Base-by-base conservation (phyloP, 1,139 yeast genomes). In the Yueomyces sp. region DNA sequence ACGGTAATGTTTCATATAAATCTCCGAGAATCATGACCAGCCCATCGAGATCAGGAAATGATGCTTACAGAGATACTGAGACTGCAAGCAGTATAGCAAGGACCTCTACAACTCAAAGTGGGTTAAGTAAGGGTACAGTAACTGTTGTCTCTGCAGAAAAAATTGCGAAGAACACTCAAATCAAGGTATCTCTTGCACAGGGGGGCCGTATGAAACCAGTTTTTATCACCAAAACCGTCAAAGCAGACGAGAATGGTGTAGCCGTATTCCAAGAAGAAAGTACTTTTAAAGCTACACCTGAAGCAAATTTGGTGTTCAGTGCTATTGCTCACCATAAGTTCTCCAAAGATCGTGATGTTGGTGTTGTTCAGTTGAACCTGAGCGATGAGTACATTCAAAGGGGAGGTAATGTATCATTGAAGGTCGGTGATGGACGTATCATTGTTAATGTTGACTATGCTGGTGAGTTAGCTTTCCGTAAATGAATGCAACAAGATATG, bases 311-410 rank as follows among this genome's bases (percentile, higher is more conserved):
- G 40, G 64, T 75, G 4, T 73, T 89, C 54, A 67, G 69, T 36
- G 73, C 84, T 12, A 69, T 75, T 41, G 79, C 81, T 41, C 82
- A 77, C 57, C 94, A 83, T 60, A 73, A 77, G 3, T 73, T 89
- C 52, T 91, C 95, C 38, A 78, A 82, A 55, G 79, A 75, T 49
- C 69, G 69, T 38, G 82, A 76, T 42, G 49, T 86, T 41, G 95
- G 84, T 12, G 70, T 69, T 42, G 78, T 76, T 4, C 61, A 60
- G 44, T 42, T 60, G 7, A 48, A 52, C 26, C 42, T 61, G 36
- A 49, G 47, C n/a, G 62, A 59, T 37, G 57, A 62, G 4, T 57
- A 55, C 37, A 49, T 61, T 3, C 54, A 51, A 36, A 51, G 50
- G 33, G 56, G 51, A 8, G 60, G 59, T 7, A 59, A 58, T 41